phyloP scores from a whole-genome alignment of 805 yeast species.

The Candida broadrunensis region DNA sequence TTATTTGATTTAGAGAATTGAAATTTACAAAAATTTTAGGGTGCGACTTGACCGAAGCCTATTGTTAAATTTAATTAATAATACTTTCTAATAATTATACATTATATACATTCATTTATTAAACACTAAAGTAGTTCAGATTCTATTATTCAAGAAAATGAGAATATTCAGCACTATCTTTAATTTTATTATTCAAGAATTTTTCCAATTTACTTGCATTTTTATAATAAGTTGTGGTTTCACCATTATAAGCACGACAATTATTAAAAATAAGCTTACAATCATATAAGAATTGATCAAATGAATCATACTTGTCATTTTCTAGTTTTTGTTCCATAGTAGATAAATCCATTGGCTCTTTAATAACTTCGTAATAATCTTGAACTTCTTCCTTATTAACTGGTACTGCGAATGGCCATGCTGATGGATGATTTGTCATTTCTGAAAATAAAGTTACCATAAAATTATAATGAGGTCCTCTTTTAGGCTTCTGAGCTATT shows the following conservation, averaged over 20 bases:
- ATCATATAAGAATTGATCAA: slow-evolving; percentile 91
- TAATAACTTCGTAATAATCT: slow-evolving; percentile 92
- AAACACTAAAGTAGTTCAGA: background rate
- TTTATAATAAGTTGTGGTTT: slow-evolving; percentile 90
- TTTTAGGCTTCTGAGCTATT: slow-evolving; percentile 88
- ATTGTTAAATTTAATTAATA: background rate
- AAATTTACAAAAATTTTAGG: no score
- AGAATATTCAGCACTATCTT: slow-evolving; percentile 90
- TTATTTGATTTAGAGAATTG: background rate
- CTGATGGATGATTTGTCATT: slow-evolving; percentile 89
- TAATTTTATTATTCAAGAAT: slow-evolving; percentile 75
- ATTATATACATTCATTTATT: no score
- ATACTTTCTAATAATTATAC: background rate
- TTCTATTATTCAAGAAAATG: slow-evolving; percentile 59
- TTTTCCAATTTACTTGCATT: slow-evolving; percentile 93
- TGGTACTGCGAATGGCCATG: slow-evolving; percentile 97
- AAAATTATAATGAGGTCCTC: slow-evolving; percentile 91
- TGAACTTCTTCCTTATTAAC: slow-evolving; percentile 93
- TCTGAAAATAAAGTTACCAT: slow-evolving; percentile 89
- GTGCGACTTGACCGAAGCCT: background rate
- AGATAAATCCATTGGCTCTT: slow-evolving; percentile 96
- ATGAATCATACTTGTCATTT: slow-evolving; percentile 83
- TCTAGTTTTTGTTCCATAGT: slow-evolving; percentile 94
- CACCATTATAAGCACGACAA: slow-evolving; percentile 90
- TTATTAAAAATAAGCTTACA: slow-evolving; percentile 82